Evolutionary conservation across 2,329 filamentous ascomycete genomes (phyloP).

Genomic region (Leptosphaerulina australis): DNA sequence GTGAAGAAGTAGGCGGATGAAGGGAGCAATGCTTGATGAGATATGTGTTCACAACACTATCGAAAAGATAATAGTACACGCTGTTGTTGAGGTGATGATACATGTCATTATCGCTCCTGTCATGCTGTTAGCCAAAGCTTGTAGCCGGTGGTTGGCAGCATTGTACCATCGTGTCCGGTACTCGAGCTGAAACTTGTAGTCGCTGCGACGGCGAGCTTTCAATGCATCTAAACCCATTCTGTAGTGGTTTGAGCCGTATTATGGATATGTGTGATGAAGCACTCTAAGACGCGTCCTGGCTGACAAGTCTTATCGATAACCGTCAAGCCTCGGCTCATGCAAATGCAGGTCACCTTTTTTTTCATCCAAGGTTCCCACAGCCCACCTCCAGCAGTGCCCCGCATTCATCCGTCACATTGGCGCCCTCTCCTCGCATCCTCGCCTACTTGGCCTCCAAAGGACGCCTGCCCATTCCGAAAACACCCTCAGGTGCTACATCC

Average conservation of each 20-base stretch:
- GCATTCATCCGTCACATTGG: slow-evolving; percentile 11
- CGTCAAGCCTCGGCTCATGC: slow-evolving; percentile 8
- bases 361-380: slow-evolving; percentile 8
- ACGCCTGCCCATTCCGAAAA: slow-evolving; percentile 38
- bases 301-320: slow-evolving; percentile 12
- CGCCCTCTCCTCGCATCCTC: slow-evolving; percentile 58
- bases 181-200: slow-evolving; percentile 80
- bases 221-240: slow-evolving; percentile 37
- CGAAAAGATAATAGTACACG: slow-evolving; percentile 86
- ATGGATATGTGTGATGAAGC: background rate
- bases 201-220: slow-evolving; percentile 68
- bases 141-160: background rate
- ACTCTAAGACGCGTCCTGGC: background rate
- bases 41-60: slow-evolving; percentile 88
- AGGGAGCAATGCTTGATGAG: slow-evolving; percentile 79
- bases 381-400: slow-evolving; percentile 11
- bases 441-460: slow-evolving; percentile 59
- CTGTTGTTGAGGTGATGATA: slow-evolving; percentile 93
- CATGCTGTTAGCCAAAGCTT: slow-evolving; percentile 15
- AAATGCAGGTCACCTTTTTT: slow-evolving; percentile 7
- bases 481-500: slow-evolving; percentile 31
- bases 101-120: slow-evolving; percentile 90
- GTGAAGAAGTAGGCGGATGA: slow-evolving; percentile 69
- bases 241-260: background rate
- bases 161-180: slow-evolving; percentile 88